Evolutionary conservation across 2,329 filamentous ascomycete genomes (phyloP).

Genomic region (Aspergillus flavus): DNA sequence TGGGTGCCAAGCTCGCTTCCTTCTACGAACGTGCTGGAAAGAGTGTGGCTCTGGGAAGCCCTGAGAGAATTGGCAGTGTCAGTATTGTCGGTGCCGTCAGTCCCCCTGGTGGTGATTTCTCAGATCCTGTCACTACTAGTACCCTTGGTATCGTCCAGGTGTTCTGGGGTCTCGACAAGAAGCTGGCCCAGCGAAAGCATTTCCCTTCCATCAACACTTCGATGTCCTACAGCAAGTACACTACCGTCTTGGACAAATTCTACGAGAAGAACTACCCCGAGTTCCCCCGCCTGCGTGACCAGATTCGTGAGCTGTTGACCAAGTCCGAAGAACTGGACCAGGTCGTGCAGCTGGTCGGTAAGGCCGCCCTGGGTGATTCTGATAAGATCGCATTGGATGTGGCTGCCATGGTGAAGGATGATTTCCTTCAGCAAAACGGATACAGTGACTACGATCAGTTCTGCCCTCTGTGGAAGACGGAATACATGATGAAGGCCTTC

Average conservation of each 20-base stretch:
- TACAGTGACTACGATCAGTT: conserved; percentile 99
- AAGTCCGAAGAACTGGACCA: conserved; percentile 98
- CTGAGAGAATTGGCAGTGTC: conserved; percentile 86
- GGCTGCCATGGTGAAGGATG: conserved; percentile 89
- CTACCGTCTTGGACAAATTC: conserved; percentile 80
- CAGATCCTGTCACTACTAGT: conserved; percentile 90
- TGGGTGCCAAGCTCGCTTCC: conserved; percentile 93
- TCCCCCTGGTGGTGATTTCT: conserved; percentile 97
- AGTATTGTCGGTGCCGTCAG: conserved; percentile 98
- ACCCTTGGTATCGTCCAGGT: conserved; percentile 98
- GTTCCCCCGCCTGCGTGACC: conserved; percentile 88
- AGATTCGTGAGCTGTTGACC: conserved; percentile 89
- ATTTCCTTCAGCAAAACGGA: conserved; percentile 98
- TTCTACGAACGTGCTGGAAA: conserved; percentile 99
- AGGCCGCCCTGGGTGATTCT: conserved; percentile 90
- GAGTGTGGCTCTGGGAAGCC: conserved; percentile 81
- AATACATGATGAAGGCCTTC: conserved; percentile 99
- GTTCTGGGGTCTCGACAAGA: conserved; percentile 99
- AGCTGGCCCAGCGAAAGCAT: conserved; percentile 97
- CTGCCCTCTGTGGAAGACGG: conserved; percentile 99
- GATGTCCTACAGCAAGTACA: conserved; percentile 97
- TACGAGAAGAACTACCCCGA: conserved; percentile 94
- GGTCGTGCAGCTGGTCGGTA: conserved; percentile 97
- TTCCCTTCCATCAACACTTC: conserved; percentile 98
- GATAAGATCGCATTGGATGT: conserved; percentile 99